Percentiles rank a stretch among this genome's conserved stretches.
These are phyloP conservation scores for Gymnopus androsaceus DNA, from an alignment of 1,284 basidiomycete species.

Conservation along the genomic window DNA sequence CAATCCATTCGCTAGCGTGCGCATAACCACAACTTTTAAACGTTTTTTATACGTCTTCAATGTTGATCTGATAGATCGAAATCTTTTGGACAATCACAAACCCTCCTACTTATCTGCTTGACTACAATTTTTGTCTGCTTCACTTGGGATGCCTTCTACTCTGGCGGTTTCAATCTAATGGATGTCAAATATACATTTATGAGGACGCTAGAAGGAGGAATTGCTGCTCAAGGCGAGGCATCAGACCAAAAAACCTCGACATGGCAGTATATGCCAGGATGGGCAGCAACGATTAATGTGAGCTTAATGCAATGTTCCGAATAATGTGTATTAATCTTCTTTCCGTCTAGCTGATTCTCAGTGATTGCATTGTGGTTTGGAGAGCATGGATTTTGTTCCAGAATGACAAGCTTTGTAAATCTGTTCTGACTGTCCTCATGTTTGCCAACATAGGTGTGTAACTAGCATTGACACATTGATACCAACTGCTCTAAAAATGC, in stretches of 20 bases:
- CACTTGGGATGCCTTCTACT: background rate
- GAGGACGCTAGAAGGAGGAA: background rate
- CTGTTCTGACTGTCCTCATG: background rate
- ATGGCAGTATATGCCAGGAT: background rate
- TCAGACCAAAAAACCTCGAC: background rate
- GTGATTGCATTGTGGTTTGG: slow-evolving; percentile 1
- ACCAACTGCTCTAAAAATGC: background rate
- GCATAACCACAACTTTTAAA: background rate
- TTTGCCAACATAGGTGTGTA: background rate
- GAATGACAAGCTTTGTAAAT: background rate
- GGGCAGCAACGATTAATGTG: background rate
- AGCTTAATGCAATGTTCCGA: background rate
- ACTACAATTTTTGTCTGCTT: background rate
- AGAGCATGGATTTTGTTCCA: background rate
- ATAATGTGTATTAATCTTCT: background rate
- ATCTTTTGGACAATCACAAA: background rate
- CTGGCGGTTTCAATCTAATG: background rate
- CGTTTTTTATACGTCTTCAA: background rate
- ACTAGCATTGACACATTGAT: background rate
- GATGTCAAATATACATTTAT: background rate
- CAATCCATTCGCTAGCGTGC: background rate
- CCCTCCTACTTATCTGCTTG: background rate
- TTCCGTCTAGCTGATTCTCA: background rate
- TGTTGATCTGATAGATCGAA: background rate
- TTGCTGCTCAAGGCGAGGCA: background rate